Evolutionary conservation across 2,329 filamentous ascomycete genomes (phyloP), one percentile per base, ranked within the genome.

Genomic region (Keithomyces neogunnii): DNA sequence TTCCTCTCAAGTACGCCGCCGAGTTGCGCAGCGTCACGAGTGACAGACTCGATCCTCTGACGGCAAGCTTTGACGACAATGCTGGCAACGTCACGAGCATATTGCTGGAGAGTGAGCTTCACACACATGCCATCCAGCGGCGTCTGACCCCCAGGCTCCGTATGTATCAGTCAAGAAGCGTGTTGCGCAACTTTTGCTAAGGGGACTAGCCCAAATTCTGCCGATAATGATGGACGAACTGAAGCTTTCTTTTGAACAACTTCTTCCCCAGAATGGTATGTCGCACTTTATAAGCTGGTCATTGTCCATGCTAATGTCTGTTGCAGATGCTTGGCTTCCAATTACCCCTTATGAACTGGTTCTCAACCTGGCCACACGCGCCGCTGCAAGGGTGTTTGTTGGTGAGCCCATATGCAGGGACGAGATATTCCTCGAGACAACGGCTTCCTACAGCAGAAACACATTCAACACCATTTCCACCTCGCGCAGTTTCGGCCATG

Each of bases 21-120:
- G 54, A 56, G 32, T 30, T 56, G 10, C 48, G 54, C 5, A 44
- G 50, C 10, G 33, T 56, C 8, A 56, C 52, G 6, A 56, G 50
- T 39, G 54, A 56, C 51, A 54, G 54, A 35, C 48, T 56, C 0
- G 54, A 56, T 19, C 47, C 54, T 13, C 44, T 56, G 19, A 56
- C 52, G 10, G 54, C 54, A n/a, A 54, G 52, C 46, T 56, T 56
- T n/a, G 52, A 54, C 8, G 54, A 56, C 31, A 56, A 56, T 32
- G 54, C 52, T 13, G 54, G 54, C 30, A 42, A 36, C 28, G 52
- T 56, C 11, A 56, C 54, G 35, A 19, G 29, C 3, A 54, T 56
- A 7, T 33, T 56, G 13, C 46, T 56, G 5, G 52, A 45, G 4
- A 56, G 54, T 30, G 52, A 56, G 13, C 49, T 56, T 10, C 54